These are phyloP conservation scores for Claviceps sp. DNA, from an alignment of 2,329 filamentous ascomycete genomes.

Conservation along the genomic window DNA sequence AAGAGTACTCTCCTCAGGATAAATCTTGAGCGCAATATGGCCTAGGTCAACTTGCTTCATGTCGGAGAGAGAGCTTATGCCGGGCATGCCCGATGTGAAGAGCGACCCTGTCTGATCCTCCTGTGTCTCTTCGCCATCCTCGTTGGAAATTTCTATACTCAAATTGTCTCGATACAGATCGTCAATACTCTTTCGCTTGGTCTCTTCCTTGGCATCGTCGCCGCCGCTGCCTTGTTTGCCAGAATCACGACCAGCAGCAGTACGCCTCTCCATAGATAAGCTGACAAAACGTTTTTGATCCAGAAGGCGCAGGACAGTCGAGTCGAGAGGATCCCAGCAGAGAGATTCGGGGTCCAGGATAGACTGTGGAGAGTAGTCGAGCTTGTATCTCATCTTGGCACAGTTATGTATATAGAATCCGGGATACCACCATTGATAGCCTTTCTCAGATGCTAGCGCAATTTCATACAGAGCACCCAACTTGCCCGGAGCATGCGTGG, in stretches of 20 bases:
- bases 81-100: constrained; percentile 52
- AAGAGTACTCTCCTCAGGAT: constrained; percentile 17
- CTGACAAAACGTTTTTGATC: constrained; percentile 45
- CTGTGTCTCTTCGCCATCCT: constrained; percentile 9
- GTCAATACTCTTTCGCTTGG: not conserved
- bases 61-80: constrained; percentile 42
- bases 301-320: constrained; percentile 32
- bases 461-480: constrained; percentile 63
- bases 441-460: constrained; percentile 51
- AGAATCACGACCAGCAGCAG: not conserved
- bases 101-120: constrained; percentile 25
- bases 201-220: not conserved
- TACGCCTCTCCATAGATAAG: constrained; percentile 23
- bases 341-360: constrained; percentile 57
- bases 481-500: constrained; percentile 59
- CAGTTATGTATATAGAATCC: constrained; percentile 74
- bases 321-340: constrained; percentile 47
- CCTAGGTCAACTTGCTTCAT: constrained; percentile 45
- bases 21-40: constrained; percentile 40
- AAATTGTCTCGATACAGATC: constrained; percentile 2
- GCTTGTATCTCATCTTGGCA: constrained; percentile 76
- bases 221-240: not conserved
- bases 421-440: constrained; percentile 66
- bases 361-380: constrained; percentile 61
- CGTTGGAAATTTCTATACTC: not conserved